A percentile compares a stretch with the other conserved stretches of the same genome.
phyloP scores from a whole-genome alignment of 805 yeast species.

The Wickerhamiella azymoides region DNA sequence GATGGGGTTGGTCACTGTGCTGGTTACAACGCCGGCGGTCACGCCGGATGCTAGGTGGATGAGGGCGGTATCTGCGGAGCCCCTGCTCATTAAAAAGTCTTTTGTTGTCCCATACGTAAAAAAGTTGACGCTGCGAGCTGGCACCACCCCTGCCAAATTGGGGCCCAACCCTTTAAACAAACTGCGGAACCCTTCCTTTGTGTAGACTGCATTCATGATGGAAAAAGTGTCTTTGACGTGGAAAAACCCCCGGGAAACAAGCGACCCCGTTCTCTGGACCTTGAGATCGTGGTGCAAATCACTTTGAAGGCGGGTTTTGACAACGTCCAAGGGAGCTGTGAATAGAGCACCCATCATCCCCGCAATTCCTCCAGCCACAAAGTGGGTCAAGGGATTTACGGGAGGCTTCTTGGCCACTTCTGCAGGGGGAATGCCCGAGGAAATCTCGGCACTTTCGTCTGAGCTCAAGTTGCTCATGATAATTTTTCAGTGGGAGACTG shows the following conservation, averaged over 20 bases:
- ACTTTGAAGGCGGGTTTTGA: constrained; percentile 86
- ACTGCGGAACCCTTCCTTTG: constrained; percentile 69
- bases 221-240: constrained; percentile 76
- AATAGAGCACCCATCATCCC: constrained; percentile 96
- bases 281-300: constrained; percentile 42
- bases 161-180: constrained; percentile 94
- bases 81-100: constrained; percentile 57
- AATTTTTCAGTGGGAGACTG: not conserved
- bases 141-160: constrained; percentile 91
- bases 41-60: constrained; percentile 79
- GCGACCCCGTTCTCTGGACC: constrained; percentile 11
- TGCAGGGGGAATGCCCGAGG: not conserved
- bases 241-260: constrained; percentile 36
- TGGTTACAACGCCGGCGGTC: constrained; percentile 83
- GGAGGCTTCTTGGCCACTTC: not conserved
- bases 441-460: constrained; percentile 2
- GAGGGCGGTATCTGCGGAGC: constrained; percentile 49
- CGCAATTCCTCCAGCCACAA: constrained; percentile 46
- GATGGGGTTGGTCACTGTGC: constrained; percentile 94
- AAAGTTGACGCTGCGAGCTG: constrained; percentile 93
- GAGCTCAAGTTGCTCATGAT: constrained; percentile 1
- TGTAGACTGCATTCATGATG: constrained; percentile 55
- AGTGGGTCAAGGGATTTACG: constrained; percentile 37
- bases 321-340: constrained; percentile 93
- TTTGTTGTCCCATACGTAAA: constrained; percentile 94